Evolutionary conservation across 2,329 filamentous ascomycete genomes (phyloP).

Genomic region (Immersiporthe knoxdaviesiana): DNA sequence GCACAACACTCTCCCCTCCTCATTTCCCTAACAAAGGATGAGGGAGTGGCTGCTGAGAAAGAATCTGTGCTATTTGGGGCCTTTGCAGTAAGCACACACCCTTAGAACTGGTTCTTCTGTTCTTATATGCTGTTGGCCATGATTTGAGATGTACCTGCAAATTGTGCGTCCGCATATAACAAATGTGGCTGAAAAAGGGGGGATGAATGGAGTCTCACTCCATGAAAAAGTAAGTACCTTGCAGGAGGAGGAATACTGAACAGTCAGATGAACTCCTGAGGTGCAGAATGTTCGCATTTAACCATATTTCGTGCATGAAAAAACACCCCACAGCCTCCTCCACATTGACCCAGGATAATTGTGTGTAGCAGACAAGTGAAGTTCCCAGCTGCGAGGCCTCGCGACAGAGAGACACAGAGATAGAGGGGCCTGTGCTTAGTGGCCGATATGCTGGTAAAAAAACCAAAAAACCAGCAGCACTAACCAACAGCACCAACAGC

Average conservation of each 20-base stretch:
- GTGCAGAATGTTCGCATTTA: not conserved
- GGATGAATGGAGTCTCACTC: not conserved
- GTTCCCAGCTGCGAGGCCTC: not conserved
- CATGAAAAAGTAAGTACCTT: not conserved
- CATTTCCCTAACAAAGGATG: not conserved
- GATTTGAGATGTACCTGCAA: too few relatives aligned
- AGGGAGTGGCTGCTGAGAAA: not conserved
- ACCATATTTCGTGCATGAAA: conserved; percentile 6
- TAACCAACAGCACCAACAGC: not conserved
- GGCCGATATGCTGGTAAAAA: not conserved
- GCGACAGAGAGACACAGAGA: not conserved
- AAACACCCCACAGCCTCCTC: not conserved
- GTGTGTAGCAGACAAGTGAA: not conserved
- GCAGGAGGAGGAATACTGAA: not conserved
- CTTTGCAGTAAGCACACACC: conserved; percentile 1
- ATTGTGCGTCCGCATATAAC: not conserved
- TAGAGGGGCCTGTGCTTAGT: not conserved
- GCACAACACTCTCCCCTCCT: not conserved
- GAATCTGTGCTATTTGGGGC: not conserved
- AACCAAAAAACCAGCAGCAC: not conserved
- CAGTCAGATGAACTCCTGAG: not conserved
- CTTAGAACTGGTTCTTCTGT: not conserved
- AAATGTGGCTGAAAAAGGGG: not conserved
- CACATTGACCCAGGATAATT: not conserved
- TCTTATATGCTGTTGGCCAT: not conserved